phyloP scores from a whole-genome alignment of 2,329 filamentous ascomycete genomes.

The Alternaria sp. region DNA sequence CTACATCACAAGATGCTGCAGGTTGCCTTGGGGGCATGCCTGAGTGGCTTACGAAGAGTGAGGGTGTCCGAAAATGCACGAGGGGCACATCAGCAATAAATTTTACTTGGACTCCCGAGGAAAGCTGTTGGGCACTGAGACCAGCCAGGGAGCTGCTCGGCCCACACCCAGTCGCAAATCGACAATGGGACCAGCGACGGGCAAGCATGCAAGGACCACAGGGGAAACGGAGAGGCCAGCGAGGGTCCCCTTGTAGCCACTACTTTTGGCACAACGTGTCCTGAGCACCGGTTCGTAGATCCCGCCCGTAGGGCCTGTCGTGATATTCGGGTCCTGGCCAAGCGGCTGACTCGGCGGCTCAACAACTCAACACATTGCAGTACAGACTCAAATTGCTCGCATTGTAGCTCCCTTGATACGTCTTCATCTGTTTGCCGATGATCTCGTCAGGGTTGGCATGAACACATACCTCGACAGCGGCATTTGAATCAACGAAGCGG shows the following conservation, averaged over 20 bases:
- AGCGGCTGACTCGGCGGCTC: slow-evolving; percentile 22
- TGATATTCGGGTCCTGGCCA: slow-evolving; percentile 20
- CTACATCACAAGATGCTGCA: slow-evolving; percentile 27
- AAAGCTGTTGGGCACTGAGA: slow-evolving; percentile 19
- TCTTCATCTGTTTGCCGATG: slow-evolving; percentile 8
- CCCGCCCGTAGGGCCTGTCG: slow-evolving; percentile 43
- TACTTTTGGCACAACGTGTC: slow-evolving; percentile 50
- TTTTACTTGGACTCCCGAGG: slow-evolving; percentile 12
- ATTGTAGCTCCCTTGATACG: neutral
- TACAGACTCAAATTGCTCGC: slow-evolving; percentile 8
- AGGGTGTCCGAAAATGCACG: slow-evolving; percentile 17
- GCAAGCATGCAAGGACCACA: slow-evolving; percentile 30
- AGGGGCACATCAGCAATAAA: slow-evolving; percentile 14
- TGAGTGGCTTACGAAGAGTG: slow-evolving; percentile 25
- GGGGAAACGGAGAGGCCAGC: slow-evolving; percentile 25
- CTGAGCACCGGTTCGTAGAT: slow-evolving; percentile 52
- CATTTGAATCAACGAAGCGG: slow-evolving; percentile 26
- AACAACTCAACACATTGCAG: neutral
- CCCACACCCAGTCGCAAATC: slow-evolving; percentile 51
- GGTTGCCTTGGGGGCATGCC: slow-evolving; percentile 19
- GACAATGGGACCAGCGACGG: slow-evolving; percentile 35
- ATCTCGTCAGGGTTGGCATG: neutral
- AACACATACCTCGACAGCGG: slow-evolving; percentile 11
- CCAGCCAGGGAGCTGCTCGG: slow-evolving; percentile 42
- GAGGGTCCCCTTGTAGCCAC: slow-evolving; percentile 38